These are phyloP conservation scores for Venturia asperata DNA, from an alignment of 2,329 filamentous ascomycete species.

Conservation along the genomic window DNA sequence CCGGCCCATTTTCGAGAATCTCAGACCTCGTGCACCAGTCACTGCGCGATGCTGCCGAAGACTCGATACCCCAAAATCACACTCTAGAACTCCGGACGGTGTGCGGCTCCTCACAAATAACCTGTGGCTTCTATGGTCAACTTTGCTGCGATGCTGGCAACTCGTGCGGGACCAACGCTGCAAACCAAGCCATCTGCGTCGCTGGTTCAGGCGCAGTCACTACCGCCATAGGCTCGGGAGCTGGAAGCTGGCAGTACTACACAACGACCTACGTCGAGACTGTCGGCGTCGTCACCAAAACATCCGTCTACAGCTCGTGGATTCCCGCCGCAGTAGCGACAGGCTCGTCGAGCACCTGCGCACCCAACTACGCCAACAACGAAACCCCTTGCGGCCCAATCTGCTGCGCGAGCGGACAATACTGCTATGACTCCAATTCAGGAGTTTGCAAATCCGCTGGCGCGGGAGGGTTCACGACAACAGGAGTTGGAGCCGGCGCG, in stretches of 20 bases:
- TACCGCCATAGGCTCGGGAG: slow-evolving; percentile 24
- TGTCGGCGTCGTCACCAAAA: slow-evolving; percentile 46
- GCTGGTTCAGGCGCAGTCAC: slow-evolving; percentile 22
- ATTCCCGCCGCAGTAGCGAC: slow-evolving; percentile 28
- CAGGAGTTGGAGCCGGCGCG: slow-evolving; percentile 30
- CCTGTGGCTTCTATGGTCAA: slow-evolving; percentile 31
- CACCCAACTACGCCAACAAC: slow-evolving; percentile 42
- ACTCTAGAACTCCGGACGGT: slow-evolving; percentile 12
- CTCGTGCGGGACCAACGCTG: slow-evolving; percentile 29
- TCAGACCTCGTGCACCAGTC: slow-evolving; percentile 10
- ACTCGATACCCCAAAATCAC: slow-evolving; percentile 1
- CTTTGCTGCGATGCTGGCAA: slow-evolving; percentile 30
- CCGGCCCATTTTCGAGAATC: slow-evolving; percentile 13
- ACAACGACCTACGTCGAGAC: slow-evolving; percentile 53
- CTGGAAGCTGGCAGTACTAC: slow-evolving; percentile 45
- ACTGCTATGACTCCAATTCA: slow-evolving; percentile 45
- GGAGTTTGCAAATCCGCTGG: slow-evolving; percentile 54
- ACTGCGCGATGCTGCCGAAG: not conserved
- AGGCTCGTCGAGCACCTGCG: slow-evolving; percentile 24
- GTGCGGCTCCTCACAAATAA: not conserved
- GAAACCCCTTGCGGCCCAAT: slow-evolving; percentile 59
- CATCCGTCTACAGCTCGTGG: slow-evolving; percentile 47
- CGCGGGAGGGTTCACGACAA: slow-evolving; percentile 47
- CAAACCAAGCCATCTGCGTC: slow-evolving; percentile 32
- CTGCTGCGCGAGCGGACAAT: slow-evolving; percentile 65